Evolutionary conservation across 2,329 filamentous ascomycete genomes (phyloP), one percentile per base, ranked within the genome.

Genomic region (Macrophomina phaseolina): DNA sequence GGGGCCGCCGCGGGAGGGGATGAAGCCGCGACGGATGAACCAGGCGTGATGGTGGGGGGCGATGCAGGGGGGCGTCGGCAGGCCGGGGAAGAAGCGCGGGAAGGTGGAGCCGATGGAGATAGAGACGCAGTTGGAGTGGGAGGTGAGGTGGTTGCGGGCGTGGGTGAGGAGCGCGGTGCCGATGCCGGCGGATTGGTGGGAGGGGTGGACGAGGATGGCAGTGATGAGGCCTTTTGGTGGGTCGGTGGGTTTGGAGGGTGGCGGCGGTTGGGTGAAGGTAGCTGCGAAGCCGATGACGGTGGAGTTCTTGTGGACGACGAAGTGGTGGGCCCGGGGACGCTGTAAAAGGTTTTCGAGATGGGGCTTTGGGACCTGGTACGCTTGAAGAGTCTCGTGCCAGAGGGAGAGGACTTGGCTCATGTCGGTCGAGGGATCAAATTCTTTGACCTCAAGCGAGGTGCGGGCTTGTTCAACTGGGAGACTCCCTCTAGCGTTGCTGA

Each of bases 1-100:
- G n/a, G 58, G 23, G 2, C 23, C 28, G 56, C 42, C 28, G 14
- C 30, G 42, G 32, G 42, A n/a, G 36, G 61, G 34, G 7, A 40
- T 8, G 49, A 53, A 64, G 34, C 61, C 61, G 28, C 61, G 61
- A 34, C 49, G 46, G 18, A 18, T 8, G 61, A 64, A 64, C 16
- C 18, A 64, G 23, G 5, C n/a, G n/a, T 36, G 36, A 18, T 53
- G 36, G 2, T 16, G 2, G 0, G 34, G 14, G 0, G 14, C 18
- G 46, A 64, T 52, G 61, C 32, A 32, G 48, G 23, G 23, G 23
- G 23, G 23, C 23, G 14, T 32, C 0, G 61, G 61, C 32, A 64
- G 61, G 11, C 46, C 61, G 16, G 61, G 61, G 48, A 64, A 64
- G 49, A 64, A 64, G 49, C 61, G 61, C 2, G 61, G 61, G 36